phyloP scores from a whole-genome alignment of 257 asterid genomes.

The Knoxia roxburghii region DNA sequence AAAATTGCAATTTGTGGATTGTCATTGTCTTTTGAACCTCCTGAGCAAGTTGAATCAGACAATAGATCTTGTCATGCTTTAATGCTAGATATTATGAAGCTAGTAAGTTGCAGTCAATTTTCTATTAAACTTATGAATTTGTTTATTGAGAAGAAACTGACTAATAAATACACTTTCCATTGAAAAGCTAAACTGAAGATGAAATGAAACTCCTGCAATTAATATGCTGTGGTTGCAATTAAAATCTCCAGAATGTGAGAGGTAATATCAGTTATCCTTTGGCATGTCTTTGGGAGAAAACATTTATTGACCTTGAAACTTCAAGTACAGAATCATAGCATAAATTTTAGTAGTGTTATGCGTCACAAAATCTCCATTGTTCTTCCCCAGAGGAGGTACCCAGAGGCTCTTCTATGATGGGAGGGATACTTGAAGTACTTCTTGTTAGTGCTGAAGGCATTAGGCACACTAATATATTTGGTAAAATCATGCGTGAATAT shows the following conservation, averaged over 20 bases:
- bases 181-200: background rate
- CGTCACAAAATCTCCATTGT: background rate
- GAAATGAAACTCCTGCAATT: slow-evolving; percentile 3
- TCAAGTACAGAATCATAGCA: background rate
- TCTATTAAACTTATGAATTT: background rate
- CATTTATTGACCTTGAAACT: slow-evolving; percentile 2
- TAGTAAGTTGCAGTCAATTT: background rate
- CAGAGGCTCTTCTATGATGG: slow-evolving; percentile 29
- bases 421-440: slow-evolving; percentile 70
- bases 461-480: slow-evolving; percentile 30
- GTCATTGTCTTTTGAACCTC: background rate
- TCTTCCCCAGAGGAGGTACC: background rate
- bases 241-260: background rate
- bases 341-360: slow-evolving; percentile 2
- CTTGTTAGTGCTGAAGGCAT: slow-evolving; percentile 72
- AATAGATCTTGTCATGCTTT: background rate
- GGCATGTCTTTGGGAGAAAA: background rate
- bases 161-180: background rate
- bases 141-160: slow-evolving; percentile 17
- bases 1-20: background rate
- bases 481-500: slow-evolving; percentile 23
- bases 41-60: background rate
- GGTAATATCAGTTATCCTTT: background rate
- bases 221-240: slow-evolving; percentile 4
- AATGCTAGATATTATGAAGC: background rate